Evolutionary conservation across 2,329 filamentous ascomycete species (phyloP), one percentile per base, ranked within the genome.

Genomic region (Aspergillus clavatus): DNA sequence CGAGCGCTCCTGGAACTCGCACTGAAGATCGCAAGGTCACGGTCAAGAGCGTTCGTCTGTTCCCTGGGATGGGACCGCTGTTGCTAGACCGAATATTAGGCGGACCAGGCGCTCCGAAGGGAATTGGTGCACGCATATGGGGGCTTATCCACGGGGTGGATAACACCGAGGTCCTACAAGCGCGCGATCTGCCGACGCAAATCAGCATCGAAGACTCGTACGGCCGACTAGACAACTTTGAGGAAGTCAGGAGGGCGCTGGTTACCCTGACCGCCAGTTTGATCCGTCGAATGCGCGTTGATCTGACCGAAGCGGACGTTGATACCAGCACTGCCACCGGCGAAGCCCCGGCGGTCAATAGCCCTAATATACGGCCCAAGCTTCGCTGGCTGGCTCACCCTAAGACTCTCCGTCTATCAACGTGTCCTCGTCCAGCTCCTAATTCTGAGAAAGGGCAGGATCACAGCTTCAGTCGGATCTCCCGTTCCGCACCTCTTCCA

Each of bases 151-250:
- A 96, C 62, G 91, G 90, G 5, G 75, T 89, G 22, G 91, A 97
- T 63, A 71, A 82, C 42, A 75, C 78, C 0, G 82, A 87, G 47
- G 89, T 97, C 14, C 81, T 82, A 40, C 76, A 82, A 51, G 85
- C 82, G 2, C 80, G 80, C 54, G 79, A 82, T 36, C 68, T 94
- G 1, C 91, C 91, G 0, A 82, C 81, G 1, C 90, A 96, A 66
- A 94, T 97, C 62, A 93, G 88, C 65, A 93, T 97, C 52, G 91
- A 97, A 62, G 90, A 97, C 67, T 93, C 89, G 12, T 97, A 95
- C 63, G 77, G 80, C 19, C 81, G 82, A 0, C 72, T 95, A 1
- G 79, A 85, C 54, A 82, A 76, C 0, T 62, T 84, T 41, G 66
- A 79, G 1, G 77, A 83, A 47, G 81, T 94, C 23, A 69, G 73